Evolutionary conservation across 352 stramenopile genomes (phyloP).

Genomic region (Globisporangium abappressorium): DNA sequence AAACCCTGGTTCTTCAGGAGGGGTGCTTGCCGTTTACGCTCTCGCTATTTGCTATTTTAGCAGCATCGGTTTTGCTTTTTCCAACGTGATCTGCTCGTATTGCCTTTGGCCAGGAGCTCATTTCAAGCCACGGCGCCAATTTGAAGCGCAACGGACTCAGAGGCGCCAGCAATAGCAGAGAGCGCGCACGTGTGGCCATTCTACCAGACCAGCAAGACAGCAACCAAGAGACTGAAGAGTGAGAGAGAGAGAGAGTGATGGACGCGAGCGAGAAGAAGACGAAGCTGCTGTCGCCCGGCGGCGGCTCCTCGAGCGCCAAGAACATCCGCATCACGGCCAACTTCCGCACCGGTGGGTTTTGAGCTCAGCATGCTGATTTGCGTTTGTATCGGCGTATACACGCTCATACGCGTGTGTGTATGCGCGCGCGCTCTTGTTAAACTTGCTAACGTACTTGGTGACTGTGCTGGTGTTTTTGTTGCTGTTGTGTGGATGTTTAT

Average conservation of each 20-base stretch:
- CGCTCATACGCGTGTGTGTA: not conserved
- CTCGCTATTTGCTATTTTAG: not conserved
- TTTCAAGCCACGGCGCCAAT: conserved; percentile 5
- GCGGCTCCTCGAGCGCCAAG: conserved; percentile 15
- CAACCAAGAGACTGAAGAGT: not conserved
- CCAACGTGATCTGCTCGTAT: not conserved
- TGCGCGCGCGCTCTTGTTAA: not conserved
- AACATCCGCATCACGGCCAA: conserved; percentile 47
- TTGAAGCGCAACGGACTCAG: not conserved
- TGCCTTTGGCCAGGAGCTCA: conserved; percentile 5
- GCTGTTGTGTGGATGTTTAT: not conserved
- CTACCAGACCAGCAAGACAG: not conserved
- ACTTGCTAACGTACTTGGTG: conserved; percentile 1
- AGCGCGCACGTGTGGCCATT: not conserved
- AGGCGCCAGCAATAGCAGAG: not conserved
- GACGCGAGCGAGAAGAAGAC: conserved; percentile 10
- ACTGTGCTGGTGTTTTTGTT: not conserved
- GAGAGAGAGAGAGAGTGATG: not conserved
- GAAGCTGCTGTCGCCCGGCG: conserved; percentile 15
- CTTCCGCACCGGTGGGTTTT: conserved; percentile 51
- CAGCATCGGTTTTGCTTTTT: conserved; percentile 11
- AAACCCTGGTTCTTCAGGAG: not conserved
- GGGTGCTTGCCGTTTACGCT: not conserved
- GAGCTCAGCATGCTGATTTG: not conserved
- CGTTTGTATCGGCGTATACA: not conserved